Base-by-base conservation (phyloP, 257 asterid genomes). In the Lantana camara region DNA sequence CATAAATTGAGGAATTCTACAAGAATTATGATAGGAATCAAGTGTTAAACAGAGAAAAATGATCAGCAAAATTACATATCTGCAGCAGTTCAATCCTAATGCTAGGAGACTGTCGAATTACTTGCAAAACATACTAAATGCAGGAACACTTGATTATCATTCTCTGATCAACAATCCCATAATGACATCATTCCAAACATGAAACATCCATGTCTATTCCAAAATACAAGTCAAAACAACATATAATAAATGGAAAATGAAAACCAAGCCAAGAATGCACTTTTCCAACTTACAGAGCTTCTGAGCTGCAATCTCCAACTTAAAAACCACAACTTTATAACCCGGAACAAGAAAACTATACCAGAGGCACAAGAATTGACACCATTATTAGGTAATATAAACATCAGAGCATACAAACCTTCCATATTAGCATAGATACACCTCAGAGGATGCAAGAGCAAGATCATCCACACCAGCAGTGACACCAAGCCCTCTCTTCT, bases 371-470 rank as follows among this genome's bases (percentile, higher is more conserved):
- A 63, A 67, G 56, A 41, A 1, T 11, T 12, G 13, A 35, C 50
- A 57, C 42, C 45, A 35, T 53, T 29, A 8, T 51, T 29, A 17
- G 74, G 13, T 54, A 44, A 46, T 38, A 49, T 46, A 24, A 19
- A 42, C 22, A 67, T 55, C 38, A 57, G 67, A 51, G 22, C 23
- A 30, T 24, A 68, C 90, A 64, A 67, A 91, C 98, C 98, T 85
- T 91, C 98, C 90, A 86, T 73, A 77, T 91, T 91, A 70, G 96
- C 98, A 80, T 6, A 75, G 74, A 83, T 81, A 75, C 75, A 76
- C 63, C 68, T 75, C 54, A 86, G 60, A 16, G 78, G 85, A 72
- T 52, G 79, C 69, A 67, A 51, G 79, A 75, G 53, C 81, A 83
- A 50, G 75, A 86, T 75, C 82, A 91, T 58, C 87, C 79, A 83